These are phyloP conservation scores for Coemansia sp. DNA, from an alignment of 192 early-diverging fungal species.

Conservation along the genomic window DNA sequence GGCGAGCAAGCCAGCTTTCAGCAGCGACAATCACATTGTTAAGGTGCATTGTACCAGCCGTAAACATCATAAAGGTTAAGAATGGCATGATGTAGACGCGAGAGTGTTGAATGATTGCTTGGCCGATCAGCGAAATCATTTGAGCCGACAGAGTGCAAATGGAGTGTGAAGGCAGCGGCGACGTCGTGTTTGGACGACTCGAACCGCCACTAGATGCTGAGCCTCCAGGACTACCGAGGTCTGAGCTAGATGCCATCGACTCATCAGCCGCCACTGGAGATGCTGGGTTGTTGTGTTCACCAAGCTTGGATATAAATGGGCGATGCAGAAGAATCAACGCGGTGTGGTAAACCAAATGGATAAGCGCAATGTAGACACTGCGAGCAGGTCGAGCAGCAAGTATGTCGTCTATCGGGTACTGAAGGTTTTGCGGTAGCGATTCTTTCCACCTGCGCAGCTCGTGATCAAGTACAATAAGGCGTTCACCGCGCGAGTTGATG, in stretches of 20 bases:
- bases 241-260: background rate
- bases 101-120: slow-evolving; percentile 45
- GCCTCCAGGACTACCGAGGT: slow-evolving; percentile 7
- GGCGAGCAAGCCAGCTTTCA: slow-evolving; percentile 48
- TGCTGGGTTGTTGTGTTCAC: slow-evolving; percentile 5
- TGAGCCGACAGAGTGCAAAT: slow-evolving; percentile 54
- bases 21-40: slow-evolving; percentile 52
- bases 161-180: slow-evolving; percentile 43
- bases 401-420: slow-evolving; percentile 42
- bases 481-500: slow-evolving; percentile 37
- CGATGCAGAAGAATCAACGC: slow-evolving; percentile 53
- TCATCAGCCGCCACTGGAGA: slow-evolving; percentile 9
- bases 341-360: slow-evolving; percentile 50
- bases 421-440: slow-evolving; percentile 38
- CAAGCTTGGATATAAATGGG: slow-evolving; percentile 48
- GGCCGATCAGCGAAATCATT: slow-evolving; percentile 45
- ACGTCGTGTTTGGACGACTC: slow-evolving; percentile 8
- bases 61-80: slow-evolving; percentile 52
- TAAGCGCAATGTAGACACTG: slow-evolving; percentile 44
- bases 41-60: slow-evolving; percentile 49
- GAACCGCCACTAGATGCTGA: slow-evolving; percentile 4
- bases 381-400: slow-evolving; percentile 32
- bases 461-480: slow-evolving; percentile 44
- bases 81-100: slow-evolving; percentile 51
- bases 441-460: slow-evolving; percentile 48